phyloP scores from a whole-genome alignment of 2,329 filamentous ascomycete species.

The Capronia coronata region DNA sequence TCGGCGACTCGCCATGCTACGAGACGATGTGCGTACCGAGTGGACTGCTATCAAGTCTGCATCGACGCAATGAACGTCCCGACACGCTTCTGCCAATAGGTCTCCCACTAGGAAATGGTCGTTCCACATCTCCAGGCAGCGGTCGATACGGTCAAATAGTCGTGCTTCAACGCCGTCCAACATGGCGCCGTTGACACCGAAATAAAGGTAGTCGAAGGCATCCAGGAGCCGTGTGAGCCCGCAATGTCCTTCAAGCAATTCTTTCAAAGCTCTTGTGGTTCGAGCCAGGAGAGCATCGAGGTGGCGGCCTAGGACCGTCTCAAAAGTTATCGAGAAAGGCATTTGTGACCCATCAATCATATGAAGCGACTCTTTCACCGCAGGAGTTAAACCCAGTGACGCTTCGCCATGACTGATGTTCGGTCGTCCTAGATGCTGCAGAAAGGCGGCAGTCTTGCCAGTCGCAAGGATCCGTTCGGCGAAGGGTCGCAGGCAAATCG shows the following conservation, averaged over 20 bases:
- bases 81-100: conserved; percentile 66
- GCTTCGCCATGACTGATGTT: background rate
- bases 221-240: conserved; percentile 60
- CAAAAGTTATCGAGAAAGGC: conserved; percentile 61
- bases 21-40: conserved; percentile 38
- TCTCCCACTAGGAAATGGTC: conserved; percentile 78
- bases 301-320: conserved; percentile 64
- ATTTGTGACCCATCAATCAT: conserved; percentile 11
- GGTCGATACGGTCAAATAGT: conserved; percentile 70
- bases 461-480: conserved; percentile 14
- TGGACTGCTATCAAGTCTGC: conserved; percentile 57
- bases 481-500: conserved; percentile 13
- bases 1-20: conserved; percentile 44
- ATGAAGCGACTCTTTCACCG: conserved; percentile 7
- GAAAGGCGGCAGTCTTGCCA: conserved; percentile 23
- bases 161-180: conserved; percentile 60
- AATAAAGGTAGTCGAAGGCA: conserved; percentile 65
- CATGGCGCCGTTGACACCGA: conserved; percentile 66
- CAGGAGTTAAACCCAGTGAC: conserved; percentile 2
- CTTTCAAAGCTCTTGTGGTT: conserved; percentile 55
- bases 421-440: conserved; percentile 7
- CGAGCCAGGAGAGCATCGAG: conserved; percentile 52
- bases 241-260: conserved; percentile 61
- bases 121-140: conserved; percentile 57
- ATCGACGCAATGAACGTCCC: conserved; percentile 48